phyloP scores from a whole-genome alignment of 257 asterid species.

The Verbena officinalis region DNA sequence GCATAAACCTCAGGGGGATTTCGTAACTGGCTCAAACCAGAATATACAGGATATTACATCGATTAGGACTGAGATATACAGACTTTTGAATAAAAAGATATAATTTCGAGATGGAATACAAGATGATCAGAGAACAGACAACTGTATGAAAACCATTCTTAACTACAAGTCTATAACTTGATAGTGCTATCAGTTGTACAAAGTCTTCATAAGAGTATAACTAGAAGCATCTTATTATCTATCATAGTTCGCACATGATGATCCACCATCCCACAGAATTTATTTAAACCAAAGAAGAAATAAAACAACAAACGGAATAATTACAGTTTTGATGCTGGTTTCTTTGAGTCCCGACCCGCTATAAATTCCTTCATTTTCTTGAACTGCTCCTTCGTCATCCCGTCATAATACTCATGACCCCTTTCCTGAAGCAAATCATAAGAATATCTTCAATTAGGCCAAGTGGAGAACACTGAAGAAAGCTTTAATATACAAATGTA shows the following conservation, averaged over 20 bases:
- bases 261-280: slow-evolving; percentile 19
- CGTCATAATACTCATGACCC: slow-evolving; percentile 75
- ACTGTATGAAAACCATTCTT: neutral
- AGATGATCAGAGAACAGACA: neutral
- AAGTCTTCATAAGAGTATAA: slow-evolving; percentile 4
- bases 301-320: neutral
- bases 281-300: slow-evolving; percentile 12
- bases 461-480: no score
- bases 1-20: no score
- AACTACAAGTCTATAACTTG: neutral
- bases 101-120: slow-evolving; percentile 5
- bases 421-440: slow-evolving; percentile 60
- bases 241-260: slow-evolving; percentile 1
- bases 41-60: no score
- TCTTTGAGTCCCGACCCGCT: slow-evolving; percentile 64
- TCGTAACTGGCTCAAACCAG: no score
- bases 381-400: slow-evolving; percentile 91
- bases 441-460: neutral
- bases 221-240: slow-evolving; percentile 1
- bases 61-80: no score
- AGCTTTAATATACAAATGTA: neutral
- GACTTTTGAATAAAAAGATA: no score
- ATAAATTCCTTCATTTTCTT: slow-evolving; percentile 93
- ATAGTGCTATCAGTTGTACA: neutral
- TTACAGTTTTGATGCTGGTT: slow-evolving; percentile 69